Evolutionary conservation across 495 filamentous ascomycete genomes (phyloP), one percentile per base, ranked within the genome.

Genomic region (Xylaria castorea): DNA sequence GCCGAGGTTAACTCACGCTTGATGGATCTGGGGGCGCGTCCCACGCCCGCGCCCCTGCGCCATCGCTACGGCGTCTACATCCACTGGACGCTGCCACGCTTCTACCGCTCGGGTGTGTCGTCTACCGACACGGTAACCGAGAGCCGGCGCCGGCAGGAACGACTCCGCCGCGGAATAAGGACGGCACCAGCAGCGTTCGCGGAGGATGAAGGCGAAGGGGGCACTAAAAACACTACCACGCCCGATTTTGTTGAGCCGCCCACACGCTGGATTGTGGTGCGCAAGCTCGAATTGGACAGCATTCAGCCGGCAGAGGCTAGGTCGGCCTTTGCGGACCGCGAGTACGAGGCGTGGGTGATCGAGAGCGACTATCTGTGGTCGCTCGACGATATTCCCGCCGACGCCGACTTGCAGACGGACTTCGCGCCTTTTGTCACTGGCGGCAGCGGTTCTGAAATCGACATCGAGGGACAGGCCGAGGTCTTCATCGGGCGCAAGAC

Each of bases 51-150:
- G 5, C 20, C 48, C 2, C 76, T 74, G 5, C 48, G n/a, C 0
- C 75, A 81, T 57, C 81, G 83, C 2, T 61, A 78, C 1, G 88
- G 88, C 0, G 86, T 89, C 5, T 89, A 89, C 68, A 20, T 90
- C 0, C 83, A 86, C 72, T 90, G 87, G 88, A 81, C 71, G 1
- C n/a, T 90, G 0, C 88, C 88, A 0, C 81, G 80, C 0, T 9
- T 77, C 14, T 89, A 86, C 66, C 81, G 87, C 0, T 34, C 74
- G 0, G 86, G 84, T 8, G 55, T 73, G n/a, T 22, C 46, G n/a
- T 58, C 71, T 25, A 55, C 40, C 11, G 62, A 30, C 18, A 25
- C 58, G 5, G 32, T 61, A 30, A 12, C 58, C 20, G 14, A 36
- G 30, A n/a, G 22, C 18, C 58, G 32, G 18, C 58, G 58, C 18